These are phyloP conservation scores for Volutella citrinella DNA, from an alignment of 2,329 filamentous ascomycete species.

Conservation along the genomic window DNA sequence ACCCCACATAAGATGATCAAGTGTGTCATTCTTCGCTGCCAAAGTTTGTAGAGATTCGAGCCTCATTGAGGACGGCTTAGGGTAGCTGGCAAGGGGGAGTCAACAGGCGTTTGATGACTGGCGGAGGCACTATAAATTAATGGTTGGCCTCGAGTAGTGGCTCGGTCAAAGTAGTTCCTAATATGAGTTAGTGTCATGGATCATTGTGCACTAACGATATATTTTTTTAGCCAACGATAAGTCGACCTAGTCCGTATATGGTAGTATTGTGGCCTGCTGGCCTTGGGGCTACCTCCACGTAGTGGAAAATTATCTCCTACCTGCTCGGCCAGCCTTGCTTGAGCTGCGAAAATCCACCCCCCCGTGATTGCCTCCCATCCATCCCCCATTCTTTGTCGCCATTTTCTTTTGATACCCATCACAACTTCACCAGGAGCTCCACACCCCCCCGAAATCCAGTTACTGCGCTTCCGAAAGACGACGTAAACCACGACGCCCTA, in stretches of 20 bases:
- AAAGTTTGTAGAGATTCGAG: too few relatives aligned
- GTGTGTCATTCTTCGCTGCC: too few relatives aligned
- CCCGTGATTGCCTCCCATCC: constrained; percentile 27
- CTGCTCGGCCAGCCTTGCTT: constrained; percentile 24
- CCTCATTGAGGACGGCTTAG: too few relatives aligned
- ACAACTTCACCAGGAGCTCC: constrained; percentile 20
- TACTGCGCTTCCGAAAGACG: constrained; percentile 17
- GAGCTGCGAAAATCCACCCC: constrained; percentile 32
- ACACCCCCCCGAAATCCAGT: constrained; percentile 15
- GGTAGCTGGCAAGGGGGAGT: too few relatives aligned
- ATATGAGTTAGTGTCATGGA: too few relatives aligned
- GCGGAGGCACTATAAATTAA: too few relatives aligned
- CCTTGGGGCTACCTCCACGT: constrained; percentile 28
- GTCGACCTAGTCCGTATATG: constrained; percentile 18
- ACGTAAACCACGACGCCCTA: constrained; percentile 16
- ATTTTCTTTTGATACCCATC: constrained; percentile 33
- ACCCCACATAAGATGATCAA: too few relatives aligned
- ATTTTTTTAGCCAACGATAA: too few relatives aligned
- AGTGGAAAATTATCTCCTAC: constrained; percentile 35
- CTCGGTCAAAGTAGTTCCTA: too few relatives aligned
- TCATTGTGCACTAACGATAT: too few relatives aligned
- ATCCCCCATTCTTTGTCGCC: constrained; percentile 25
- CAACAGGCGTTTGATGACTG: too few relatives aligned
- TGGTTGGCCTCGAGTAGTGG: too few relatives aligned
- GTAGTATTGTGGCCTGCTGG: constrained; percentile 17